phyloP scores from a whole-genome alignment of 2,329 filamentous ascomycete species.

The Trichothecium roseum region DNA sequence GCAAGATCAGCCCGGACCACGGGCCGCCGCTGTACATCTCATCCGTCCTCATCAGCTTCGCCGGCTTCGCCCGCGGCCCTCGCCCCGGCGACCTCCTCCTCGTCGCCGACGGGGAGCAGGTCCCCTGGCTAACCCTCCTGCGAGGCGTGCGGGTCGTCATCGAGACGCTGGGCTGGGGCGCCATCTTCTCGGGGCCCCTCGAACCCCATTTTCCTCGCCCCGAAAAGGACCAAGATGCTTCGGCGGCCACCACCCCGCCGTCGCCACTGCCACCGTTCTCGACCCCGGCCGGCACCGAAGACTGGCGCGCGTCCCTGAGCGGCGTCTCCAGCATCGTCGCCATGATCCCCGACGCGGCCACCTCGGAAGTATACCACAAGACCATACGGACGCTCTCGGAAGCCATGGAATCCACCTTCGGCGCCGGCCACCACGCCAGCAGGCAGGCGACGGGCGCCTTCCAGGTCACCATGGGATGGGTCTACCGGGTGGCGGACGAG shows the following conservation, averaged over 20 bases:
- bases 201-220: conserved; percentile 1
- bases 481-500: conserved; percentile 6
- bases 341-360: too few relatives aligned
- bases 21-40: conserved; percentile 12
- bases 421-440: neutral
- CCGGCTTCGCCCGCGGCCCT: conserved; percentile 9
- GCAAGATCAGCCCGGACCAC: conserved; percentile 8
- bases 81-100: conserved; percentile 8
- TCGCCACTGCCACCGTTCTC: neutral
- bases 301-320: conserved; percentile 8
- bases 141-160: conserved; percentile 10
- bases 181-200: conserved; percentile 8
- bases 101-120: conserved; percentile 7
- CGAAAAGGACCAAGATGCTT: neutral
- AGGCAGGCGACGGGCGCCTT: too few relatives aligned
- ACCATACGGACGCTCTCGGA: too few relatives aligned
- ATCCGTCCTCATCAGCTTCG: conserved; percentile 11
- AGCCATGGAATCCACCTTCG: neutral
- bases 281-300: neutral
- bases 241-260: neutral
- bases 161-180: conserved; percentile 5
- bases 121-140: conserved; percentile 10
- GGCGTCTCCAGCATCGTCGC: conserved; percentile 7
- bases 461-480: conserved; percentile 8
- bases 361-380: too few relatives aligned